These are phyloP conservation scores for Heliosperma pusillum DNA, from an alignment of 148 eudicot genomes.

Conservation along the genomic window DNA sequence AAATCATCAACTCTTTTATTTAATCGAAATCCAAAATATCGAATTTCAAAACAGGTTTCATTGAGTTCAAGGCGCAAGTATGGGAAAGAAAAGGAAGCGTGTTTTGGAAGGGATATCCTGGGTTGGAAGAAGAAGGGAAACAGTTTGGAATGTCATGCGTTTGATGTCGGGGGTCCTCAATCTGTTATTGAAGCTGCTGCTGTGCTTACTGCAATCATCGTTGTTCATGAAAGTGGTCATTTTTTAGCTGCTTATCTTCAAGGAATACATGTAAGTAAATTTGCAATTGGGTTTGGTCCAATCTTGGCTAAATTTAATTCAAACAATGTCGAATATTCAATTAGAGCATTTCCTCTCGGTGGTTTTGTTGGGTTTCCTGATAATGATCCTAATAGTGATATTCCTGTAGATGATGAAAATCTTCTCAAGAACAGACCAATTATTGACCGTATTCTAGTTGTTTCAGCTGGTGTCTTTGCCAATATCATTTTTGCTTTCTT, in stretches of 20 bases:
- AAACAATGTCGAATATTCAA: slow-evolving; percentile 86
- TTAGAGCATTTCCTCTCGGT: slow-evolving; percentile 93
- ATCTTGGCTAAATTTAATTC: slow-evolving; percentile 87
- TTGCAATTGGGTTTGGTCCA: slow-evolving; percentile 99
- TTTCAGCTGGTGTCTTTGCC: slow-evolving; percentile 97
- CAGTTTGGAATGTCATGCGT: slow-evolving; percentile 30
- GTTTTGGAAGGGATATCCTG: slow-evolving; percentile 2
- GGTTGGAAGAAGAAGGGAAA: slow-evolving; percentile 12
- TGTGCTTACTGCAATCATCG: slow-evolving; percentile 83
- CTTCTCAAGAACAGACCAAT: slow-evolving; percentile 85
- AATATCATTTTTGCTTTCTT: slow-evolving; percentile 75
- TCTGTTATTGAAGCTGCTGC: slow-evolving; percentile 67
- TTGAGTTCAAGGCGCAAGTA: slow-evolving; percentile 10
- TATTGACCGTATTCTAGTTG: slow-evolving; percentile 69
- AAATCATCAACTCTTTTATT: slow-evolving; percentile 31
- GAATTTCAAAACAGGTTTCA: slow-evolving; percentile 34
- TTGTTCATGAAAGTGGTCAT: slow-evolving; percentile 97
- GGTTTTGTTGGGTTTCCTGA: slow-evolving; percentile 99
- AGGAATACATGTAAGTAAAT: slow-evolving; percentile 96
- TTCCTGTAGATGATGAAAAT: slow-evolving; percentile 81
- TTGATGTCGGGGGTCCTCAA: slow-evolving; percentile 78
- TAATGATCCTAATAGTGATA: slow-evolving; percentile 97
- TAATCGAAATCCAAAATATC: slow-evolving; percentile 35
- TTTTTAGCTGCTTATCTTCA: slow-evolving; percentile 91
- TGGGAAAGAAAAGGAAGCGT: slow-evolving; percentile 16